Evolutionary conservation across 352 stramenopile genomes (phyloP).

Genomic region (Pythium coloratum): DNA sequence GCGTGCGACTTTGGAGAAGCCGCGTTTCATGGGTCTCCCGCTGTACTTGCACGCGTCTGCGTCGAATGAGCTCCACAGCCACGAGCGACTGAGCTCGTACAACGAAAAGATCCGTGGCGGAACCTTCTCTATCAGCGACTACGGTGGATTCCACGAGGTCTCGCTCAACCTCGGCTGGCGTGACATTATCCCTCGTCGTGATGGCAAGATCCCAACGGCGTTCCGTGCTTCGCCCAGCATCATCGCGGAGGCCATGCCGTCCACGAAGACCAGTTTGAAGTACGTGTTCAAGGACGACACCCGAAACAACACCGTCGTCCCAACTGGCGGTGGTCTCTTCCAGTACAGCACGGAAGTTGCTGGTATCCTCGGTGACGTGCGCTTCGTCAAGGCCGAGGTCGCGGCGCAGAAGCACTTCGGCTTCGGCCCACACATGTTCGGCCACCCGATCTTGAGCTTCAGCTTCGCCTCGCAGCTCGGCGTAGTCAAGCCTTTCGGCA

Average conservation of each 20-base stretch:
- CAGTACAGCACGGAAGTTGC: slow-evolving; percentile 88
- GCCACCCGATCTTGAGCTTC: slow-evolving; percentile 77
- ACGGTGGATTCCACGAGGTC: slow-evolving; percentile 82
- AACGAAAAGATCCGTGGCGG: slow-evolving; percentile 85
- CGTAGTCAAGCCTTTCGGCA: slow-evolving; percentile 79
- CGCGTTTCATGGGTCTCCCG: slow-evolving; percentile 80
- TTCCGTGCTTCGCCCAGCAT: slow-evolving; percentile 90
- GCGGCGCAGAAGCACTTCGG: slow-evolving; percentile 82
- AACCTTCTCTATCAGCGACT: slow-evolving; percentile 85
- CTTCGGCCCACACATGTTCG: slow-evolving; percentile 63
- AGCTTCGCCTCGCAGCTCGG: slow-evolving; percentile 78
- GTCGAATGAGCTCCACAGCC: slow-evolving; percentile 85
- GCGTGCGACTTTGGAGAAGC: slow-evolving; percentile 84
- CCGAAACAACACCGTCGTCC: slow-evolving; percentile 86
- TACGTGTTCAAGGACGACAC: slow-evolving; percentile 92
- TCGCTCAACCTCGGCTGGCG: slow-evolving; percentile 86
- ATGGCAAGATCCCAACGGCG: slow-evolving; percentile 83
- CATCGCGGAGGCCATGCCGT: slow-evolving; percentile 87
- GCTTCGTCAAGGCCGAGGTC: slow-evolving; percentile 88
- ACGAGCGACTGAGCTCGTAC: slow-evolving; percentile 88
- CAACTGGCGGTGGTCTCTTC: slow-evolving; percentile 87
- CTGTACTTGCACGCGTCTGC: slow-evolving; percentile 75
- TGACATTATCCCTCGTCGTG: slow-evolving; percentile 83
- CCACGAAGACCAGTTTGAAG: slow-evolving; percentile 91
- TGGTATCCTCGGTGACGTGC: slow-evolving; percentile 83